A percentile compares a stretch with the other conserved stretches of the same genome.
phyloP scores from a whole-genome alignment of 129 eudicot species.

The Artemisia annua region DNA sequence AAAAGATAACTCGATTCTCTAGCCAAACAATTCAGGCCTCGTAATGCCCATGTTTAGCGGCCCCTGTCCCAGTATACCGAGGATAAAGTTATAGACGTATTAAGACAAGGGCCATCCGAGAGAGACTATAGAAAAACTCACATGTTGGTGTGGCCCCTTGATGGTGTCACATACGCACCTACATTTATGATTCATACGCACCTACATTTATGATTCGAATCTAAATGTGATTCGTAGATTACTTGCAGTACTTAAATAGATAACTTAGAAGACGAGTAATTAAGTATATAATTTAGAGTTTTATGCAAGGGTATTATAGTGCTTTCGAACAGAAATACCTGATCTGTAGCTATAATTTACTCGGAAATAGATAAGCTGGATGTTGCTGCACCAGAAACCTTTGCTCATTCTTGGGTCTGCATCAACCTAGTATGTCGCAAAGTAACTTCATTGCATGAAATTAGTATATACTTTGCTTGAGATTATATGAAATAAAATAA shows the following conservation, averaged over 20 bases:
- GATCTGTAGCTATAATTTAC: neutral
- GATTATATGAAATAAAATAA: no score
- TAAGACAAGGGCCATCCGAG: constrained; percentile 28
- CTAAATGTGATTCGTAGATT: neutral
- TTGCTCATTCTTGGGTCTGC: constrained; percentile 12
- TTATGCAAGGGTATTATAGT: neutral
- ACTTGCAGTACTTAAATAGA: neutral
- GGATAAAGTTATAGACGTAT: constrained; percentile 3
- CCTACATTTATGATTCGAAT: no score
- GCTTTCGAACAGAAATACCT: neutral
- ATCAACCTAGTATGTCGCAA: neutral
- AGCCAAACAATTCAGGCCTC: constrained; percentile 21
- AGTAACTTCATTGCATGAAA: neutral
- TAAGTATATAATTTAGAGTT: neutral
- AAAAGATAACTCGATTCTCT: constrained; percentile 14
- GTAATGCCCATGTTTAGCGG: constrained; percentile 24
- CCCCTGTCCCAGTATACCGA: no score
- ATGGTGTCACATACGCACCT: no score
- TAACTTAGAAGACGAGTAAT: neutral
- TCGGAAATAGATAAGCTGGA: neutral
- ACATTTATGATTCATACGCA: no score
- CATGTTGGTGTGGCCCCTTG: constrained; percentile 33
- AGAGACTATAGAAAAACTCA: constrained; percentile 21
- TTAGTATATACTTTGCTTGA: neutral
- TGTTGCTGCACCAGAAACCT: neutral